Evolutionary conservation across 2,329 filamentous ascomycete genomes (phyloP).

Genomic region (Venturia effusa): DNA sequence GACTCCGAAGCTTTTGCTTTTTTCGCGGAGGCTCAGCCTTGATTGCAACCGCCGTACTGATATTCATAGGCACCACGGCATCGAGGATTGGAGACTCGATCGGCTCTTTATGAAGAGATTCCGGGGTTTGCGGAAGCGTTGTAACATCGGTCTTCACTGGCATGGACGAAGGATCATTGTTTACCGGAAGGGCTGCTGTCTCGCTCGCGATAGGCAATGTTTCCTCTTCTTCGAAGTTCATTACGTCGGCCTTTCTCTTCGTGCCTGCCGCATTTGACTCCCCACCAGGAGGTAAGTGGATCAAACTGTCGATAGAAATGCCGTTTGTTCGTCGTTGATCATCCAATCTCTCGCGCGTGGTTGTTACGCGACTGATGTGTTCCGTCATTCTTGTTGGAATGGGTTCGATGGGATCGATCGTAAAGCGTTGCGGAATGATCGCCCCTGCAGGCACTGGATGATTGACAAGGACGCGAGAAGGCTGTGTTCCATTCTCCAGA

Average conservation of each 20-base stretch:
- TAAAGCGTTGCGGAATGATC: not conserved
- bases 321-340: not conserved
- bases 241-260: constrained; percentile 8
- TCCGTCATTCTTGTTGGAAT: not conserved
- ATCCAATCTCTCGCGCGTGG: not conserved
- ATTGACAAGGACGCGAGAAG: not conserved
- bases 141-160: no score
- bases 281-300: not conserved
- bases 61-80: not conserved
- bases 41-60: not conserved
- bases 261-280: not conserved
- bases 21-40: not conserved
- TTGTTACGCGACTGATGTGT: not conserved
- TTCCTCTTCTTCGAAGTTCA: not conserved
- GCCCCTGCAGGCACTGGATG: not conserved
- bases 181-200: not conserved
- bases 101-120: not conserved
- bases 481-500: not conserved
- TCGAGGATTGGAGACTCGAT: not conserved
- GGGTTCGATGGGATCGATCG: not conserved
- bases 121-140: not conserved
- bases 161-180: not conserved
- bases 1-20: not conserved
- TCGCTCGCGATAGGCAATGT: not conserved
- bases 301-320: constrained; percentile 7